phyloP scores from a whole-genome alignment of 768 basidiomycete species.

The Paxillus rubicundulus region DNA sequence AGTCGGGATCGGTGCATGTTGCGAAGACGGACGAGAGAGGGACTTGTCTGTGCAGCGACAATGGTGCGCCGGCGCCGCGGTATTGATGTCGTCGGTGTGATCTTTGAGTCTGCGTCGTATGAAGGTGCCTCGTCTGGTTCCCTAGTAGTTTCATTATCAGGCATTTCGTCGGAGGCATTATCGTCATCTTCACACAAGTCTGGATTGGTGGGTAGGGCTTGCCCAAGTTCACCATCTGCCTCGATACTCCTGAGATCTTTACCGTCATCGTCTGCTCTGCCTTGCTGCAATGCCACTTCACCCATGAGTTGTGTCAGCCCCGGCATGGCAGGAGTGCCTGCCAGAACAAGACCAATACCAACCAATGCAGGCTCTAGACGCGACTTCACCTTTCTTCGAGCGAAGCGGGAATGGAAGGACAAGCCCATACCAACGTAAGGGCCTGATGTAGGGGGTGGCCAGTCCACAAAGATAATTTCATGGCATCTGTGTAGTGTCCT shows the following conservation, averaged over 20 bases:
- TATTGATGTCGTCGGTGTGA: conserved; percentile 9
- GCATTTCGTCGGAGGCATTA: conserved; percentile 44
- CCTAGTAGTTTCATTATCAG: conserved; percentile 22
- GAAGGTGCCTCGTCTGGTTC: conserved; percentile 11
- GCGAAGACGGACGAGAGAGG: conserved; percentile 62
- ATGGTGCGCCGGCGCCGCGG: conserved; percentile 47
- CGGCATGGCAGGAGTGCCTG: conserved; percentile 77
- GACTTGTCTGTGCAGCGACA: conserved; percentile 69
- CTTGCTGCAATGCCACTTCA: conserved; percentile 86
- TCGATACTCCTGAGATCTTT: conserved; percentile 49
- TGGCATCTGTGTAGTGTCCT: conserved; percentile 88
- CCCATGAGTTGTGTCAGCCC: conserved; percentile 71
- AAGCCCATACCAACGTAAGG: conserved; percentile 65
- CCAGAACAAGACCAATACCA: conserved; percentile 80
- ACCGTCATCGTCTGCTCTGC: conserved; percentile 66
- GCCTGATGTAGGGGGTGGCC: conserved; percentile 59
- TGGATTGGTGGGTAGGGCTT: conserved; percentile 17
- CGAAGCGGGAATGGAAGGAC: conserved; percentile 47
- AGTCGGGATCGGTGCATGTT: conserved; percentile 50
- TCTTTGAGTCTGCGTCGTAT: conserved; percentile 16
- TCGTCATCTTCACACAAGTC: conserved; percentile 40
- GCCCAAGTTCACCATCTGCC: conserved; percentile 39
- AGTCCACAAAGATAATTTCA: conserved; percentile 93
- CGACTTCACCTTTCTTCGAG: conserved; percentile 65
- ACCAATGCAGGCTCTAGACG: conserved; percentile 74